A percentile compares a stretch with the other conserved stretches of the same genome.
phyloP scores from a whole-genome alignment of 805 yeast species.

The Lipomyces chichibuensis region DNA sequence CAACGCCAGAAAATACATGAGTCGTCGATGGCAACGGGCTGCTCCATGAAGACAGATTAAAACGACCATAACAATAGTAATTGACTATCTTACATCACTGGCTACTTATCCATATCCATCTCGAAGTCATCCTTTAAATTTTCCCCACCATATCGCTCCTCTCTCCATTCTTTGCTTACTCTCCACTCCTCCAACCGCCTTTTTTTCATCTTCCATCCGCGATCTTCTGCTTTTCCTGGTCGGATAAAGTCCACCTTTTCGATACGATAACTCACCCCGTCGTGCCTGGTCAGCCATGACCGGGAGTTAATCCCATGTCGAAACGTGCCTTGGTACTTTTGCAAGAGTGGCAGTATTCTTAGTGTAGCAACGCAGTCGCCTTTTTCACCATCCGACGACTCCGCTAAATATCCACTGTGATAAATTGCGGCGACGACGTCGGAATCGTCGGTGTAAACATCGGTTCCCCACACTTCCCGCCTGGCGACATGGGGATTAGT shows the following conservation, averaged over 20 bases:
- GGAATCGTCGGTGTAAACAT: conserved; percentile 91
- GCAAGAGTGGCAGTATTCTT: conserved; percentile 68
- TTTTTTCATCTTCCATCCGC: conserved; percentile 41
- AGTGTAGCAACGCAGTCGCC: conserved; percentile 63
- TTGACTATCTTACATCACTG: not conserved
- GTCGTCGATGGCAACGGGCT: too few relatives aligned
- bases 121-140: not conserved
- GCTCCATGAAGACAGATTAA: not conserved
- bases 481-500: conserved; percentile 48
- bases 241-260: conserved; percentile 51
- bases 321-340: conserved; percentile 64
- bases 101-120: not conserved
- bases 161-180: conserved; percentile 22
- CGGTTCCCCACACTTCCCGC: conserved; percentile 86
- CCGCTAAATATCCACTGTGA: conserved; percentile 72
- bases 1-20: too few relatives aligned
- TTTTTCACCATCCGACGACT: conserved; percentile 41
- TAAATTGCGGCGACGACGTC: conserved; percentile 74
- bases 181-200: conserved; percentile 44
- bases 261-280: conserved; percentile 75
- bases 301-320: conserved; percentile 75
- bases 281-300: conserved; percentile 71
- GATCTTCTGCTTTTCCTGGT: conserved; percentile 42
- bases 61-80: not conserved
- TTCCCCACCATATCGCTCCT: conserved; percentile 23